phyloP scores from a whole-genome alignment of 1,284 basidiomycete genomes.

The Hemileia vastatrix region DNA sequence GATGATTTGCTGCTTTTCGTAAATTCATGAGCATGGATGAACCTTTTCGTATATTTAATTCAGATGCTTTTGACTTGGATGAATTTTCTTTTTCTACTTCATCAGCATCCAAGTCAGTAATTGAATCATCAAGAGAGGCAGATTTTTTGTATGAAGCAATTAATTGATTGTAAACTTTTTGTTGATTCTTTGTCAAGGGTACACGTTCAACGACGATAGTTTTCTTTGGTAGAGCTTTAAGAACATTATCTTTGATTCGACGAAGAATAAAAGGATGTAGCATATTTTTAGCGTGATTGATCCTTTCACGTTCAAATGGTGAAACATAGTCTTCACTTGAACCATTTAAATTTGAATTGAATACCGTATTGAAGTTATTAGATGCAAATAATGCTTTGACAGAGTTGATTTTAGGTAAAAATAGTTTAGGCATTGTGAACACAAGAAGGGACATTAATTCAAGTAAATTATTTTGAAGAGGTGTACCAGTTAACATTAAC shows the following conservation, averaged over 20 bases:
- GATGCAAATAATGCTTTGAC: no score
- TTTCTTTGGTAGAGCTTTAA: constrained; percentile 85
- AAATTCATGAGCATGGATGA: no score
- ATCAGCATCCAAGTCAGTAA: no score
- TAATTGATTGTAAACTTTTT: constrained; percentile 72
- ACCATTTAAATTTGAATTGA: no score
- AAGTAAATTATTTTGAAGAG: constrained; percentile 55
- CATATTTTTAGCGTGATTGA: constrained; percentile 99
- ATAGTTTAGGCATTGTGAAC: no score
- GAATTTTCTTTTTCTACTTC: constrained; percentile 51
- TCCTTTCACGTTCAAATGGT: no score
- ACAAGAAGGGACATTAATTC: no score
- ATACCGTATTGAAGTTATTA: no score
- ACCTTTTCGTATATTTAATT: no score
- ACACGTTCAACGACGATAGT: constrained; percentile 86
- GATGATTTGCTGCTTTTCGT: constrained; percentile 88
- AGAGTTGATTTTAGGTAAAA: no score
- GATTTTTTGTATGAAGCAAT: constrained; percentile 58
- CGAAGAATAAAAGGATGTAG: constrained; percentile 97
- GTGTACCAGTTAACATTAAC: constrained; percentile 56
- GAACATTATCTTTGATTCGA: constrained; percentile 84
- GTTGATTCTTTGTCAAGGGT: constrained; percentile 75
- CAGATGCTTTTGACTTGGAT: constrained; percentile 9
- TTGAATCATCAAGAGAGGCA: no score
- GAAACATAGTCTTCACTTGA: no score